Percentiles rank a stretch among this genome's conserved stretches.
These are phyloP conservation scores for Aureococcus anophagefferens DNA, from an alignment of 108 stramenopile species.

Conservation along the genomic window DNA sequence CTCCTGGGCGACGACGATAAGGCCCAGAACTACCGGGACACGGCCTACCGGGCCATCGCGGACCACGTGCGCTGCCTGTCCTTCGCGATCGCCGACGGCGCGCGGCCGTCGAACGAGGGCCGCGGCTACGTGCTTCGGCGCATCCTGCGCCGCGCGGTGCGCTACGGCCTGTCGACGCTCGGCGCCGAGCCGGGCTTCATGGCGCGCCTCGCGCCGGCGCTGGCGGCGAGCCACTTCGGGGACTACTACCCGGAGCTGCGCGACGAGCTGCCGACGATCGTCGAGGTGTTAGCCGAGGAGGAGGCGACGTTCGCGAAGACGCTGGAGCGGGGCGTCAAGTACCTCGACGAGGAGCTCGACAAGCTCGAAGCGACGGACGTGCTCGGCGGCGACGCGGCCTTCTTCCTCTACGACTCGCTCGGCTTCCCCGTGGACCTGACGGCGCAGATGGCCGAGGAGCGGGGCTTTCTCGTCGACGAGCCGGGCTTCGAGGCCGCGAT, in stretches of 20 bases:
- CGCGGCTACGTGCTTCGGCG: slow-evolving; percentile 91
- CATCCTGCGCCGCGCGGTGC: slow-evolving; percentile 83
- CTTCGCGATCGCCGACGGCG: slow-evolving; percentile 95
- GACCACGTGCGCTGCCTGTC: slow-evolving; percentile 90
- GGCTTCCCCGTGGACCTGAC: slow-evolving; percentile 97
- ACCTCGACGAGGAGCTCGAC: slow-evolving; percentile 58
- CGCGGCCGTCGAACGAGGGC: slow-evolving; percentile 87
- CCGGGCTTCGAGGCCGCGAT: slow-evolving; percentile 74
- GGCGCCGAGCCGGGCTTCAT: slow-evolving; percentile 85
- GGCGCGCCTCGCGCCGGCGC: slow-evolving; percentile 58
- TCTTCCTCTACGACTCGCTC: slow-evolving; percentile 87
- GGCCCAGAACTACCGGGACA: slow-evolving; percentile 67
- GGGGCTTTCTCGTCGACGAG: slow-evolving; percentile 73
- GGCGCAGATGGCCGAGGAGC: slow-evolving; percentile 92
- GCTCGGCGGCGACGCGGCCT: slow-evolving; percentile 77
- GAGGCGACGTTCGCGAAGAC: slow-evolving; percentile 71
- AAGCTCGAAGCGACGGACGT: slow-evolving; percentile 20
- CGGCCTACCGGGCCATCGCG: slow-evolving; percentile 92
- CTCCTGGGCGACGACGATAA: slow-evolving; percentile 72
- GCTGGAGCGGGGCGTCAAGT: slow-evolving; percentile 84
- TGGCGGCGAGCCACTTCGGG: slow-evolving; percentile 17
- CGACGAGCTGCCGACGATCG: not conserved
- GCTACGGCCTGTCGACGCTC: slow-evolving; percentile 91
- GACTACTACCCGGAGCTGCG: slow-evolving; percentile 81
- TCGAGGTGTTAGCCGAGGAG: not conserved